These are phyloP conservation scores for Salicornia ramosissima DNA, from an alignment of 148 eudicot genomes.

Conservation along the genomic window DNA sequence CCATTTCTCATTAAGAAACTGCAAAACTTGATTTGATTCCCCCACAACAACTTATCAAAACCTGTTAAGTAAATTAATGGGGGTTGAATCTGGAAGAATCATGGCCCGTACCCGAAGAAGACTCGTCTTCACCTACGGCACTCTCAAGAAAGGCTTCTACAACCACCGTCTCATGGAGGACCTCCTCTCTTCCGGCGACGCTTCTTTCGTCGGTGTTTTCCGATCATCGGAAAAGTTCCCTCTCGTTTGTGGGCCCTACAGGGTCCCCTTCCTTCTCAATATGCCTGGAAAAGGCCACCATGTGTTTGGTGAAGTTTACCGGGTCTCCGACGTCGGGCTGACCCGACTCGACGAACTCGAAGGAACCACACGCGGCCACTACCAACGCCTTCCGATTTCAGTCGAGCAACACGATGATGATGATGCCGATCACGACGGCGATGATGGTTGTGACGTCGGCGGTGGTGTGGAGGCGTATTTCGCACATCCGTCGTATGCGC, in stretches of 20 bases:
- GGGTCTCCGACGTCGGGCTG: slow-evolving; percentile 38
- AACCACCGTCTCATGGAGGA: slow-evolving; percentile 53
- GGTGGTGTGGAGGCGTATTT: slow-evolving; percentile 62
- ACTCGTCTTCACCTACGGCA: slow-evolving; percentile 66
- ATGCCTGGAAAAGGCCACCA: slow-evolving; percentile 42
- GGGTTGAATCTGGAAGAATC: too few relatives aligned
- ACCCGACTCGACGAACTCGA: slow-evolving; percentile 52
- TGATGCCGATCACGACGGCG: background rate
- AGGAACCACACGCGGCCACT: slow-evolving; percentile 42
- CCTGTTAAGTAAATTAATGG: too few relatives aligned
- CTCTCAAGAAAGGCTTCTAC: slow-evolving; percentile 54
- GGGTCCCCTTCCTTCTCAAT: slow-evolving; percentile 61
- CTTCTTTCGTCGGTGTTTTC: slow-evolving; percentile 30
- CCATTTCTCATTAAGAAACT: too few relatives aligned
- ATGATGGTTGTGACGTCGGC: background rate
- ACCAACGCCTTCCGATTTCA: slow-evolving; percentile 44
- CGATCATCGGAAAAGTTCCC: slow-evolving; percentile 34
- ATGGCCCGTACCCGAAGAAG: background rate
- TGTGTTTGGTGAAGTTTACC: slow-evolving; percentile 54
- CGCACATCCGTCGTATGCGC: slow-evolving; percentile 47
- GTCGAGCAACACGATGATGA: background rate
- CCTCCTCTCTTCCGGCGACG: slow-evolving; percentile 43
- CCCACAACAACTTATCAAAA: too few relatives aligned
- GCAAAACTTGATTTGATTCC: too few relatives aligned
- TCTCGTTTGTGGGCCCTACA: slow-evolving; percentile 53